Evolutionary conservation across 108 stramenopile genomes (phyloP).

Genomic region (Epipyxis sp.): DNA sequence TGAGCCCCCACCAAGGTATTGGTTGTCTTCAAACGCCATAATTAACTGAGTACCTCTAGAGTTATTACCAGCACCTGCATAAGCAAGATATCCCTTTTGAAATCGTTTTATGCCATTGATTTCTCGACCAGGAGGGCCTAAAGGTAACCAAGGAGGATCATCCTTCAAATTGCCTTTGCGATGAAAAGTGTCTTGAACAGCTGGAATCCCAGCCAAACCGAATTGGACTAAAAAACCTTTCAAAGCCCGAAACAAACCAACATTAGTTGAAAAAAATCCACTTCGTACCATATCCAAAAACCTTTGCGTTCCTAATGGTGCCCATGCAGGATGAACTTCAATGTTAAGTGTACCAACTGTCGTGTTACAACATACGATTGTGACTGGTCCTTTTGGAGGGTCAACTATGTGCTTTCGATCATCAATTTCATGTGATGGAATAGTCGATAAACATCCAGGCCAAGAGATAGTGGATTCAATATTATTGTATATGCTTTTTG

Average conservation of each 20-base stretch:
- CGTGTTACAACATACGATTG: slow-evolving; percentile 34
- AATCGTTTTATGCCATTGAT: slow-evolving; percentile 12
- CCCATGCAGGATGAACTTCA: slow-evolving; percentile 32
- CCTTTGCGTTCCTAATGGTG: slow-evolving; percentile 24
- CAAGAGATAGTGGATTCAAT: background rate
- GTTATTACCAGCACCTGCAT: slow-evolving; percentile 26
- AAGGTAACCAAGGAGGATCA: slow-evolving; percentile 38
- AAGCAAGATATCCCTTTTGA: slow-evolving; percentile 41
- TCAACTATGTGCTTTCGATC: slow-evolving; percentile 23
- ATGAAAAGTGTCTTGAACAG: background rate
- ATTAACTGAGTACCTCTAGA: slow-evolving; percentile 41
- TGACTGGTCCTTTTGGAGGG: background rate
- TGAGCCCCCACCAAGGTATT: slow-evolving; percentile 23
- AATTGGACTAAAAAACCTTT: slow-evolving; percentile 28
- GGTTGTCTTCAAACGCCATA: background rate
- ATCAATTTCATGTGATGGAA: background rate
- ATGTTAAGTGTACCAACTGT: slow-evolving; percentile 10
- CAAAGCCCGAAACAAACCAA: slow-evolving; percentile 25
- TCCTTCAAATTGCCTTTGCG: background rate
- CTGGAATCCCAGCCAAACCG: slow-evolving; percentile 12
- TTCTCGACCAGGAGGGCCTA: background rate
- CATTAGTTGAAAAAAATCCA: slow-evolving; percentile 4
- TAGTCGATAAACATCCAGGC: background rate
- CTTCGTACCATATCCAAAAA: slow-evolving; percentile 31
- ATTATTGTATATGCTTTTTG: too few relatives aligned